Percentiles rank a stretch among this genome's conserved stretches.
These are phyloP conservation scores for Herpotrichia juniperi DNA, from an alignment of 2,329 filamentous ascomycete genomes.

Conservation along the genomic window DNA sequence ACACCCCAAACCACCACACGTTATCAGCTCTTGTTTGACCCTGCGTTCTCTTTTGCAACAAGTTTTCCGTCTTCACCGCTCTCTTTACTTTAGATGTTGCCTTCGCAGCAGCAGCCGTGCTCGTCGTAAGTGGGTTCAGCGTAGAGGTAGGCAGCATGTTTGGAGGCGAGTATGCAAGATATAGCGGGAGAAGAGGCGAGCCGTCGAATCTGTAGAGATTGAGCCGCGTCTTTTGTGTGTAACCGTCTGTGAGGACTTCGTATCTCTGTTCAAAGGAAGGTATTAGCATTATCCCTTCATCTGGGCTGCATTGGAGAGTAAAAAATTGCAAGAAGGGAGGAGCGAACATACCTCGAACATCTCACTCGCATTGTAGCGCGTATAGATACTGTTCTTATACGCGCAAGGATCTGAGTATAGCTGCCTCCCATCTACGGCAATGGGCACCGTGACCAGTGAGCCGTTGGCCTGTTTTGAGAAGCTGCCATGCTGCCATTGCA, in stretches of 20 bases:
- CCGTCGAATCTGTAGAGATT: conserved; percentile 70
- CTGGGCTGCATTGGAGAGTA: background rate
- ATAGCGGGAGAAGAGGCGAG: conserved; percentile 70
- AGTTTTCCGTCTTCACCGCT: no score
- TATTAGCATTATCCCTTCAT: background rate
- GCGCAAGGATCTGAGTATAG: conserved; percentile 69
- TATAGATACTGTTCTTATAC: conserved; percentile 62
- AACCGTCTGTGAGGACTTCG: conserved; percentile 60
- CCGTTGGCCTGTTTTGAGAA: conserved; percentile 64
- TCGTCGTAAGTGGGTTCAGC: conserved; percentile 60
- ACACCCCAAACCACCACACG: conserved; percentile 59
- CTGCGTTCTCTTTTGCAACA: conserved; percentile 41
- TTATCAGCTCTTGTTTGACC: conserved; percentile 48
- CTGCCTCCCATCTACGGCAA: conserved; percentile 71
- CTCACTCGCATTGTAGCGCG: conserved; percentile 70
- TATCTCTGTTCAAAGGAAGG: conserved; percentile 43
- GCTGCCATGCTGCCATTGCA: conserved; percentile 76
- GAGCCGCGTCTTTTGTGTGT: conserved; percentile 66
- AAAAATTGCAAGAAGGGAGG: background rate
- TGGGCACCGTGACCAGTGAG: conserved; percentile 64
- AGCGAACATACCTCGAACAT: conserved; percentile 59
- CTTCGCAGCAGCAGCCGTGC: conserved; percentile 40
- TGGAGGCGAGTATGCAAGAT: conserved; percentile 66
- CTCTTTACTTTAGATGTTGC: conserved; percentile 43
- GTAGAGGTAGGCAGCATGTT: conserved; percentile 73